Percentiles rank a stretch among this genome's conserved stretches.
Conservation (phyloP, 176 grass and related monocot genomes). For the Bonia amplexicaulis region DNA sequence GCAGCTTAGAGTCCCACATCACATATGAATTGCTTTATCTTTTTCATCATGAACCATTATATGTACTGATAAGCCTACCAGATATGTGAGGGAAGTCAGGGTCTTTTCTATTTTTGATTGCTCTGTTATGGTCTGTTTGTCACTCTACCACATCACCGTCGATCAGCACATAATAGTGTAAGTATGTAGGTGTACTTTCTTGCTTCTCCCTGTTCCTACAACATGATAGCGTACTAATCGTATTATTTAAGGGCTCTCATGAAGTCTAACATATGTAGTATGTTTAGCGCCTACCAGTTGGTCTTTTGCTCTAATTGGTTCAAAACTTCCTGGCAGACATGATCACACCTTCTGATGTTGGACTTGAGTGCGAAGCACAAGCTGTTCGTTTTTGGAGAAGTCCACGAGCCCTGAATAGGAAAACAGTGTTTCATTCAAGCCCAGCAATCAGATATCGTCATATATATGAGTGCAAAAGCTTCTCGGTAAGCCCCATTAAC, state of each 20-base stretch:
- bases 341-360: conserved; percentile 54
- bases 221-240: neutral
- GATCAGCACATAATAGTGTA: neutral
- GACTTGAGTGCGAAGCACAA: conserved; percentile 55
- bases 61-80: neutral
- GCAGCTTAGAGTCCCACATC: neutral
- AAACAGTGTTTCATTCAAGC: conserved; percentile 36
- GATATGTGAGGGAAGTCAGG: neutral
- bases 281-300: neutral
- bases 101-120: neutral
- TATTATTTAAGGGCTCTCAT: neutral
- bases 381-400: conserved; percentile 38
- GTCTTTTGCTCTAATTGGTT: neutral
- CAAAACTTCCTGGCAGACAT: conserved; percentile 38
- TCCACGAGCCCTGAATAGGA: conserved; percentile 33
- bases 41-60: neutral
- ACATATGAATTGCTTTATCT: neutral
- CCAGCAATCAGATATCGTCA: conserved; percentile 64
- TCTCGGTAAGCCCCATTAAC: conserved; percentile 40
- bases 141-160: neutral
- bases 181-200: neutral
- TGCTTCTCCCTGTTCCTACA: neutral
- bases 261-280: neutral
- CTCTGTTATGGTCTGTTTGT: neutral
- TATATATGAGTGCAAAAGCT: conserved; percentile 59